Evolutionary conservation across 2,329 filamentous ascomycete species (phyloP).

Genomic region (Calonectria multiphialidica): DNA sequence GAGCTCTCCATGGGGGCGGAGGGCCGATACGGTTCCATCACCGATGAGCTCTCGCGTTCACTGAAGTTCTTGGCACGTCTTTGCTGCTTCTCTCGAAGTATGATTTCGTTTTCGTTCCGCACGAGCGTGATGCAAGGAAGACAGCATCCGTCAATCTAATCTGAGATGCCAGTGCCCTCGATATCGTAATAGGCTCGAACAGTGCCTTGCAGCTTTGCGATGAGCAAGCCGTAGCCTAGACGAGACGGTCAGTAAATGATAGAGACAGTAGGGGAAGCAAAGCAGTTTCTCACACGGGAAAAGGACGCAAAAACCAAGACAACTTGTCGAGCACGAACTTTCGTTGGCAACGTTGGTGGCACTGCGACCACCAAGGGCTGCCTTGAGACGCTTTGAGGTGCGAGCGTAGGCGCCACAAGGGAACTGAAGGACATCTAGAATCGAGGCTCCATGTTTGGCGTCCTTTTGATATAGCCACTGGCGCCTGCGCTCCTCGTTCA

Average conservation of each 20-base stretch:
- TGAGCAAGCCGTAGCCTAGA: constrained; percentile 47
- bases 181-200: constrained; percentile 51
- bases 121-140: constrained; percentile 45
- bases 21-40: constrained; percentile 35
- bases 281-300: constrained; percentile 41
- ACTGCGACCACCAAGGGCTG: constrained; percentile 37
- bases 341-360: constrained; percentile 26
- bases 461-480: constrained; percentile 33
- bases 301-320: constrained; percentile 37
- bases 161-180: constrained; percentile 36
- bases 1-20: constrained; percentile 38
- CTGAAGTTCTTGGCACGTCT: constrained; percentile 20
- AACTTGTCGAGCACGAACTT: constrained; percentile 38
- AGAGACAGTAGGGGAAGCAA: constrained; percentile 23
- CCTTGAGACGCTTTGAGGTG: constrained; percentile 38
- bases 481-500: constrained; percentile 10
- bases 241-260: not conserved
- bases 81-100: constrained; percentile 41
- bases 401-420: constrained; percentile 46
- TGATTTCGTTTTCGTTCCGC: constrained; percentile 49
- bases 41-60: constrained; percentile 1
- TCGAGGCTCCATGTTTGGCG: constrained; percentile 13
- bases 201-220: constrained; percentile 45
- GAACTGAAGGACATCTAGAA: constrained; percentile 30
- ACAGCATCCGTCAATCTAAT: constrained; percentile 43